Conservation (phyloP, 345 rosid genomes). For the Turnera subulata region DNA sequence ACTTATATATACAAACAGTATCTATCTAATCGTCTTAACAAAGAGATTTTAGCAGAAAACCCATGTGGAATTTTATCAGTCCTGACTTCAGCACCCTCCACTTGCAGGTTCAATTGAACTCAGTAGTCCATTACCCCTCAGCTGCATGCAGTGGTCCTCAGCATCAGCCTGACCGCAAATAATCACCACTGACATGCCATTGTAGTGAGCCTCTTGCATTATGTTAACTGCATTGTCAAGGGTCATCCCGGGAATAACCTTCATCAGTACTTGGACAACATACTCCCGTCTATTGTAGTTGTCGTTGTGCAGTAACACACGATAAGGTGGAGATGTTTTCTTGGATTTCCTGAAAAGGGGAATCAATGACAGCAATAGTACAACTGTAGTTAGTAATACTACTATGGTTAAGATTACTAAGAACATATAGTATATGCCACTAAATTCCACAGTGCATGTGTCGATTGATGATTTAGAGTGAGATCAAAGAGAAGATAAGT, state of each 20-base stretch:
- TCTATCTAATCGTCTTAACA: conserved; percentile 7
- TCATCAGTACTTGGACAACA: conserved; percentile 93
- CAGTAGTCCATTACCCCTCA: conserved; percentile 86
- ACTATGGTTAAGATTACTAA: too few species aligned
- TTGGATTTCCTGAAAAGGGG: conserved; percentile 55
- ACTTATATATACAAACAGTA: conserved; percentile 37
- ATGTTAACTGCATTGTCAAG: conserved; percentile 89
- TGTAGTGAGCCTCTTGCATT: conserved; percentile 96
- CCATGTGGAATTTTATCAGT: neutral
- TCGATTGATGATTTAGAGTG: neutral
- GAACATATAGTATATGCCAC: too few species aligned
- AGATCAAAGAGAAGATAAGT: neutral
- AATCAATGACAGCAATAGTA: neutral
- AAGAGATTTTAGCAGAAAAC: conserved; percentile 9
- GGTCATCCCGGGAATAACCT: conserved; percentile 92
- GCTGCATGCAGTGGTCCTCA: conserved; percentile 92
- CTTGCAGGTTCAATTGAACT: conserved; percentile 94
- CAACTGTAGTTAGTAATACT: too few species aligned
- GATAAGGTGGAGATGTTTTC: conserved; percentile 80
- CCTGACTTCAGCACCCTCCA: conserved; percentile 63
- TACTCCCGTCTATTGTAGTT: conserved; percentile 87
- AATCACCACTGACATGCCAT: conserved; percentile 83
- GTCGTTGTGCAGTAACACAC: conserved; percentile 84
- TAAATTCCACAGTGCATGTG: too few species aligned
- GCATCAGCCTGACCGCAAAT: conserved; percentile 92